These are phyloP conservation scores for Candida berthetii DNA, from an alignment of 805 yeast genomes.

Conservation along the genomic window DNA sequence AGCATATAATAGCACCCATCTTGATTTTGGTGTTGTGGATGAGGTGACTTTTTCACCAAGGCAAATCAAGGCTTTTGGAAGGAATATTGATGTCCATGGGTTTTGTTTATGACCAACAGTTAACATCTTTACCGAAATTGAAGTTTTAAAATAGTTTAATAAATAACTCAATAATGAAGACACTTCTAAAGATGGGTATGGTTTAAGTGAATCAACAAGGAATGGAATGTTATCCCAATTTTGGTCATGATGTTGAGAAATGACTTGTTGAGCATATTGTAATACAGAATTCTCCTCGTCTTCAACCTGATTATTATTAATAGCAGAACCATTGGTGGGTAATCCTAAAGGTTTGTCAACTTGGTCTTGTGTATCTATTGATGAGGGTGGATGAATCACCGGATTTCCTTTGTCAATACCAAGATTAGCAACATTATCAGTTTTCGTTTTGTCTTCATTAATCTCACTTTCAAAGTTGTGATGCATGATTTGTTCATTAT, in stretches of 20 bases:
- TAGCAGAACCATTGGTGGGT: too few species aligned
- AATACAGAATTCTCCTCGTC: too few species aligned
- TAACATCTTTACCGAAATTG: constrained; percentile 75
- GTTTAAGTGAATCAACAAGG: constrained; percentile 29
- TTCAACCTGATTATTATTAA: too few species aligned
- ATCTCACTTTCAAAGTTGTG: too few species aligned
- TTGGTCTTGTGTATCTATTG: too few species aligned
- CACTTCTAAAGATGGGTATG: constrained; percentile 55
- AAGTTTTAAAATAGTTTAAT: constrained; percentile 62
- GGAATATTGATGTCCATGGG: constrained; percentile 85
- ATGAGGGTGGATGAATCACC: too few species aligned
- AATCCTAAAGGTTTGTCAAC: too few species aligned
- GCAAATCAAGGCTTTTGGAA: constrained; percentile 78
- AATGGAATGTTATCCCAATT: constrained; percentile 28
- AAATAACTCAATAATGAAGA: constrained; percentile 69
- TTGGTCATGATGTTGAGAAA: constrained; percentile 30
- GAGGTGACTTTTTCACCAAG: constrained; percentile 73
- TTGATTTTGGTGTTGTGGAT: constrained; percentile 70
- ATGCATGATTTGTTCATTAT: too few species aligned
- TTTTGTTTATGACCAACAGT: constrained; percentile 65
- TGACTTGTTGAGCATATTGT: constrained; percentile 33
- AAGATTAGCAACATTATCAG: too few species aligned
- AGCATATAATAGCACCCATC: constrained; percentile 74
- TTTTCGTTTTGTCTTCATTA: too few species aligned
- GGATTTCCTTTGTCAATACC: too few species aligned